Evolutionary conservation across 768 basidiomycete genomes (phyloP).

Genomic region (Cystobasidium ongulense): DNA sequence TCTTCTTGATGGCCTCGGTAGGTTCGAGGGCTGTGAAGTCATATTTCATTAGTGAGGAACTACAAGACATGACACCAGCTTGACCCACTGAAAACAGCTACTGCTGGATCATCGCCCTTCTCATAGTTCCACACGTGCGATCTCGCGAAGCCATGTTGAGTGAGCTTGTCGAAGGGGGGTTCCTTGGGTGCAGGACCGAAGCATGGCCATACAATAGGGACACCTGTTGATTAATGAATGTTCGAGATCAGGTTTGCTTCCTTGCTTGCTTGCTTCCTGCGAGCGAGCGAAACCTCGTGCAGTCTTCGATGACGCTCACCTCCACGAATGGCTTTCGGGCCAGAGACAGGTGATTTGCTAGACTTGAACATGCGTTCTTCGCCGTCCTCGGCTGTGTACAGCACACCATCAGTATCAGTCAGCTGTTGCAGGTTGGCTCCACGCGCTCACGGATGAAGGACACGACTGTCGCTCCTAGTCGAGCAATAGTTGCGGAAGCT

Average conservation of each 20-base stretch:
- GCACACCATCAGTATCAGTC: neutral
- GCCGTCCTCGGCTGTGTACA: constrained; percentile 25
- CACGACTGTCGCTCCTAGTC: constrained; percentile 18
- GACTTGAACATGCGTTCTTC: constrained; percentile 39
- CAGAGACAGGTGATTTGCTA: constrained; percentile 14
- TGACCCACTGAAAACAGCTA: constrained; percentile 65
- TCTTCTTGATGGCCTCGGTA: constrained; percentile 53
- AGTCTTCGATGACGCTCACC: constrained; percentile 30
- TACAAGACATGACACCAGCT: neutral
- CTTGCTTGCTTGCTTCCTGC: neutral
- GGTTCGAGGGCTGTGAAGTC: constrained; percentile 54
- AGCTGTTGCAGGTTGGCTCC: neutral
- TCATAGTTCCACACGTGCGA: constrained; percentile 66
- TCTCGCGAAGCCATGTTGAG: constrained; percentile 88
- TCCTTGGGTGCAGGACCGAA: constrained; percentile 63
- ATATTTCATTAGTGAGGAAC: neutral
- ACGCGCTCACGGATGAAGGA: constrained; percentile 5
- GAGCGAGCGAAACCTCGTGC: no score
- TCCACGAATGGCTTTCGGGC: constrained; percentile 38
- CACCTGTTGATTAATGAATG: constrained; percentile 42
- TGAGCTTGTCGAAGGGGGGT: constrained; percentile 57
- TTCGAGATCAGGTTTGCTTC: neutral
- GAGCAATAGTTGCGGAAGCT: constrained; percentile 2
- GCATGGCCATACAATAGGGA: constrained; percentile 61
- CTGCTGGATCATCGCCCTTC: constrained; percentile 58